Evolutionary conservation across 352 stramenopile genomes (phyloP).

Genomic region (Phytophthora fragariae): DNA sequence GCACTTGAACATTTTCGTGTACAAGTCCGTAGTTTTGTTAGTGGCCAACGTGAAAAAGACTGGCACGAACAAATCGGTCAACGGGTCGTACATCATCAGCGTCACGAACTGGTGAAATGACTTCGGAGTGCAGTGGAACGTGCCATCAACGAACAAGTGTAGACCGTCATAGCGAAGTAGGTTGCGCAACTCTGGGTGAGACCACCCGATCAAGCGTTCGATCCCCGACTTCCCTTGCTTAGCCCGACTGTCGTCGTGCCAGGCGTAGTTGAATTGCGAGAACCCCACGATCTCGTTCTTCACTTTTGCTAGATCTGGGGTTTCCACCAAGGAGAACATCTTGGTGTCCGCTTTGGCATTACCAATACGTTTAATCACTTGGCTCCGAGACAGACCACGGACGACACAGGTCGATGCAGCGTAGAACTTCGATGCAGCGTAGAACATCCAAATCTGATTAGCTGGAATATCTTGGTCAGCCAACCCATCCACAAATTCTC

Average conservation of each 20-base stretch:
- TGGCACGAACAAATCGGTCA: no score
- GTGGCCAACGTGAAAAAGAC: no score
- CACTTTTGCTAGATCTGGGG: neutral
- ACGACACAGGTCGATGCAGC: neutral
- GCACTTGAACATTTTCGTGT: no score
- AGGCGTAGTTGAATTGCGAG: conserved; percentile 8
- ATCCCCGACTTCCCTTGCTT: neutral
- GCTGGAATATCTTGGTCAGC: neutral
- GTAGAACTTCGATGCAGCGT: neutral
- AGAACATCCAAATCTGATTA: neutral
- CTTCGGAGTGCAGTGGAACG: no score
- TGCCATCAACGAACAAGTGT: no score
- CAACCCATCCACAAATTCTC: neutral
- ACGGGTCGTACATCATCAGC: no score
- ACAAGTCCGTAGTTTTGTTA: no score
- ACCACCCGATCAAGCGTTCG: conserved; percentile 3
- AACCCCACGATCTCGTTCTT: conserved; percentile 1
- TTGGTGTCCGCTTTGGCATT: neutral
- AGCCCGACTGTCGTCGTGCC: neutral
- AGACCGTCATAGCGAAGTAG: neutral
- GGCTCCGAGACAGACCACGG: neutral
- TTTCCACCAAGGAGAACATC: no score
- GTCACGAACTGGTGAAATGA: no score
- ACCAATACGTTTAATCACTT: neutral
- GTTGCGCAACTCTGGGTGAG: conserved; percentile 9